These are phyloP conservation scores for Clarireedia hainanense DNA, from an alignment of 2,329 filamentous ascomycete genomes.

Conservation along the genomic window DNA sequence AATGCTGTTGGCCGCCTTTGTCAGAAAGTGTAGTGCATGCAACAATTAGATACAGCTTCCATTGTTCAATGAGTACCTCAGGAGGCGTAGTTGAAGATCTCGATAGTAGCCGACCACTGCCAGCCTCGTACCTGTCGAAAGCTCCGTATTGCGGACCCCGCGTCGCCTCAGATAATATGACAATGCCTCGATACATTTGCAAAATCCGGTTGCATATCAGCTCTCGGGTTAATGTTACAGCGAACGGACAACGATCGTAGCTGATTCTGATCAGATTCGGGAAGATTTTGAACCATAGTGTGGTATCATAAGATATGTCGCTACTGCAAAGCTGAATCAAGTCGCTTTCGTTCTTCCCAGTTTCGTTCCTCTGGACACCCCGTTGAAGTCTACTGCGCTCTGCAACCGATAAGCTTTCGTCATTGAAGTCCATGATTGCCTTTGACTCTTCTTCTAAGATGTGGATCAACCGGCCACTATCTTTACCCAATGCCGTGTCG, in stretches of 20 bases:
- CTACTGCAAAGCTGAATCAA: conserved; percentile 92
- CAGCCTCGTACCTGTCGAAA: conserved; percentile 38
- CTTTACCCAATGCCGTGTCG: conserved; percentile 76
- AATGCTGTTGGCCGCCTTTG: conserved; percentile 56
- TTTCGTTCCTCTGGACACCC: conserved; percentile 76
- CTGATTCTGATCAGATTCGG: conserved; percentile 88
- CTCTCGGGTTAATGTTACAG: conserved; percentile 83
- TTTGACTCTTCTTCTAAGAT: conserved; percentile 87
- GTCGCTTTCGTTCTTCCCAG: conserved; percentile 60
- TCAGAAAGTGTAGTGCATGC: conserved; percentile 92
- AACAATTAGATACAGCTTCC: conserved; percentile 96
- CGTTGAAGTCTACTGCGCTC: conserved; percentile 88
- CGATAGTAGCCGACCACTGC: conserved; percentile 36
- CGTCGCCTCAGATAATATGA: conserved; percentile 66
- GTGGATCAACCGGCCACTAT: conserved; percentile 69
- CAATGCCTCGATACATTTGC: conserved; percentile 85
- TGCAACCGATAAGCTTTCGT: conserved; percentile 83
- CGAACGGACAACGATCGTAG: conserved; percentile 84
- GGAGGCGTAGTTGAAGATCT: conserved; percentile 65
- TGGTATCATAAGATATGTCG: conserved; percentile 89
- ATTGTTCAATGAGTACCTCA: conserved; percentile 88
- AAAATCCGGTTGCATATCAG: conserved; percentile 86
- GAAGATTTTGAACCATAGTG: conserved; percentile 96
- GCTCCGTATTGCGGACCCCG: conserved; percentile 57
- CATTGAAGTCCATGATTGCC: conserved; percentile 84